Conservation (phyloP, 2,329 filamentous ascomycete genomes). For the Calonectria henricotiae region DNA sequence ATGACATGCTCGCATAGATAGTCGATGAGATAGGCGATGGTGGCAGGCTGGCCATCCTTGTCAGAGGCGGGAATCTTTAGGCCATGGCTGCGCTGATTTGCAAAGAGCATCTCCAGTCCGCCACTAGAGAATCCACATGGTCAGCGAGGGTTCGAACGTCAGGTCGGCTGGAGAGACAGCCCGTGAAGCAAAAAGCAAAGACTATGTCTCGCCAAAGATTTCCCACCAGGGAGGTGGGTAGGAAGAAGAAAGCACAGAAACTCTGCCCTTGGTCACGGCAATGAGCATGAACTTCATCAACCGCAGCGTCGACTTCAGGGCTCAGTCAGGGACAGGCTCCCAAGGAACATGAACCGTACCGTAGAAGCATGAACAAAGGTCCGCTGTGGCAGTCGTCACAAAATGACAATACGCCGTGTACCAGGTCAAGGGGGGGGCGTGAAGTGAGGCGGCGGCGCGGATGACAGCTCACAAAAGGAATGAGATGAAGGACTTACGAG, state of each 20-base stretch:
- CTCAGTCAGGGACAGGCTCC: slow-evolving; percentile 32
- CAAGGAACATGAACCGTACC: slow-evolving; percentile 18
- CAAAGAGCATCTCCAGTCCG: slow-evolving; percentile 95
- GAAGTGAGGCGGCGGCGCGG: slow-evolving; percentile 37
- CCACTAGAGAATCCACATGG: slow-evolving; percentile 71
- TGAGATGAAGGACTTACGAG: slow-evolving; percentile 60
- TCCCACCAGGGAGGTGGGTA: slow-evolving; percentile 15
- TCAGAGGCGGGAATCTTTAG: slow-evolving; percentile 78
- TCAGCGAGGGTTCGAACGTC: slow-evolving; percentile 42
- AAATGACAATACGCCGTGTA: slow-evolving; percentile 22
- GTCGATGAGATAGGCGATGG: slow-evolving; percentile 82
- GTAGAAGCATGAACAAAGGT: slow-evolving; percentile 13
- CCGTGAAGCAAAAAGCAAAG: slow-evolving; percentile 32
- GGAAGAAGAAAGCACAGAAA: slow-evolving; percentile 16
- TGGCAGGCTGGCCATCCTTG: slow-evolving; percentile 74
- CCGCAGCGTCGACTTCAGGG: slow-evolving; percentile 23
- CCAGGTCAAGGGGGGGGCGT: slow-evolving; percentile 23
- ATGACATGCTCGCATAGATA: slow-evolving; percentile 87
- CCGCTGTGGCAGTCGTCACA: background rate
- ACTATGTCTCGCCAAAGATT: slow-evolving; percentile 5
- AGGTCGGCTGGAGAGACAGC: slow-evolving; percentile 15
- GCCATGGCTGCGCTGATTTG: slow-evolving; percentile 82
- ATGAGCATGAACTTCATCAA: slow-evolving; percentile 19
- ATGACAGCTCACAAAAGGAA: slow-evolving; percentile 52
- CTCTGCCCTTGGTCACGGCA: slow-evolving; percentile 20